Evolutionary conservation across 371 early-diverging fungal genomes (phyloP).

Genomic region (Lichtheimia corymbifera): DNA sequence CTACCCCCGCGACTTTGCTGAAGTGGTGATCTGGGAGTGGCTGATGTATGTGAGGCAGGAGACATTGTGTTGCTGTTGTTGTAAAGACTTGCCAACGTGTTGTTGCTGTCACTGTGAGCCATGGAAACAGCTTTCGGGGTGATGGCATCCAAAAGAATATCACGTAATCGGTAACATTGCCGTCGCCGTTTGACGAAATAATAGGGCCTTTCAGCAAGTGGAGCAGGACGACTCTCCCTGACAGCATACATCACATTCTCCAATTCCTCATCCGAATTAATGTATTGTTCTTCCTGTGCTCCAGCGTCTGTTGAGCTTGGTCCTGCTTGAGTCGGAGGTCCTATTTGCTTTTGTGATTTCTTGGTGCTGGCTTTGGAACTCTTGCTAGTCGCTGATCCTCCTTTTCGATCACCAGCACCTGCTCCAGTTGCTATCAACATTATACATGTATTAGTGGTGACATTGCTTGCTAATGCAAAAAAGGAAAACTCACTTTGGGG

Average conservation of each 20-base stretch:
- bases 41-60: not conserved
- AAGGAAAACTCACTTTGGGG: conserved; percentile 37
- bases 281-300: conserved; percentile 20
- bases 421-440: too few relatives aligned
- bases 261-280: conserved; percentile 71
- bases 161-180: conserved; percentile 62
- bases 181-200: conserved; percentile 63
- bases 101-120: conserved; percentile 16
- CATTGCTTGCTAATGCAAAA: not conserved
- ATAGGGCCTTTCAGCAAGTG: conserved; percentile 54
- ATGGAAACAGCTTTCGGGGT: conserved; percentile 38
- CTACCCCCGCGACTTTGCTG: not conserved
- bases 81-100: conserved; percentile 7
- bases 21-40: conserved; percentile 1
- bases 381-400: too few relatives aligned
- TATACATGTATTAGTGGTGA: too few relatives aligned
- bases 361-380: too few relatives aligned
- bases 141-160: conserved; percentile 68
- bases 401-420: too few relatives aligned
- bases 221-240: conserved; percentile 51
- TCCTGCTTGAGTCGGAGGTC: too few relatives aligned
- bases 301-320: not conserved
- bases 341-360: too few relatives aligned
- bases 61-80: conserved; percentile 4
- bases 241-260: conserved; percentile 59